phyloP scores from a whole-genome alignment of 1,284 basidiomycete species.

The Sanghuangporus baumii region DNA sequence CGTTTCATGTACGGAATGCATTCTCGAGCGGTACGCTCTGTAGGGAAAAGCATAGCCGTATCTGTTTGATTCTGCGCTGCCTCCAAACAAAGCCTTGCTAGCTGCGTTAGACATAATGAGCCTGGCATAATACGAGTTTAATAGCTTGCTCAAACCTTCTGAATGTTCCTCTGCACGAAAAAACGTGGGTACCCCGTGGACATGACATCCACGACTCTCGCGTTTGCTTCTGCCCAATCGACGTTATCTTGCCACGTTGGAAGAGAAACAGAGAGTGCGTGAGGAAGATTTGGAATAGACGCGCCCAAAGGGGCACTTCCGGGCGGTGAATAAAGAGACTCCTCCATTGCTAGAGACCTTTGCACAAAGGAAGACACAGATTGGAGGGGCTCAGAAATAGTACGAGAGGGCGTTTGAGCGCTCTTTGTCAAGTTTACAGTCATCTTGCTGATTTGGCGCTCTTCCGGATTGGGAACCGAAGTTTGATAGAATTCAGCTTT shows the following conservation, averaged over 20 bases:
- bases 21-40: slow-evolving; percentile 64
- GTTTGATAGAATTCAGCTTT: no score
- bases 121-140: not conserved
- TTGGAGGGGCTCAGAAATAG: no score
- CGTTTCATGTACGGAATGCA: slow-evolving; percentile 75
- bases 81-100: slow-evolving; percentile 72
- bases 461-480: no score
- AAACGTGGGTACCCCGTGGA: slow-evolving; percentile 93
- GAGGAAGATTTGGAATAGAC: slow-evolving; percentile 43
- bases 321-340: slow-evolving; percentile 8
- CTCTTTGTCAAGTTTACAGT: no score
- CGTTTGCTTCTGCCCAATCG: slow-evolving; percentile 88
- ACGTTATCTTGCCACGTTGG: slow-evolving; percentile 94
- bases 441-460: no score
- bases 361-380: no score
- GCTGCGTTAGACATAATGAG: slow-evolving; percentile 38
- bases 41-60: slow-evolving; percentile 77
- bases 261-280: slow-evolving; percentile 94
- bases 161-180: slow-evolving; percentile 87
- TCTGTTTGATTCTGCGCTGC: slow-evolving; percentile 51
- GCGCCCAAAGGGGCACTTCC: slow-evolving; percentile 28
- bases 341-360: slow-evolving; percentile 1
- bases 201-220: slow-evolving; percentile 79
- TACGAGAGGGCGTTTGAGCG: no score
- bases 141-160: slow-evolving; percentile 54